Conservation (phyloP, 1,284 basidiomycete species). For the Hymenochaete sp. region DNA sequence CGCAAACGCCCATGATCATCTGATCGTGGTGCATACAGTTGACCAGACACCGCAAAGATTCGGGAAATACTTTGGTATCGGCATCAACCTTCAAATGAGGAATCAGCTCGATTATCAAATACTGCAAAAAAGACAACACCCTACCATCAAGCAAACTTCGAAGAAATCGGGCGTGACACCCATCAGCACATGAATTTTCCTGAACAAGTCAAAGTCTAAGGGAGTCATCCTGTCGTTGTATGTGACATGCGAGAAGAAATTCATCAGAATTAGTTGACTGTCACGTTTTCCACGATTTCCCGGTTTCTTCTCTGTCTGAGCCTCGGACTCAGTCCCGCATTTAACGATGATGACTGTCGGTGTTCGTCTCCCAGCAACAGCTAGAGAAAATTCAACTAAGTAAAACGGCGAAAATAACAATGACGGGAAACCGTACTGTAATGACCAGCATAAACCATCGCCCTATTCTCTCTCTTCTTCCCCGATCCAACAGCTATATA, state of each 20-base stretch:
- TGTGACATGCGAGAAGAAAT: slow-evolving; percentile 97
- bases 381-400: slow-evolving; percentile 29
- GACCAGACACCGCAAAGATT: slow-evolving; percentile 80
- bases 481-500: slow-evolving; percentile 90
- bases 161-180: slow-evolving; percentile 99
- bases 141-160: slow-evolving; percentile 93
- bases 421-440: slow-evolving; percentile 59
- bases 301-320: slow-evolving; percentile 79
- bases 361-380: slow-evolving; percentile 77
- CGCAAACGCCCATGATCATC: slow-evolving; percentile 98
- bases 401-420: slow-evolving; percentile 4
- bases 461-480: slow-evolving; percentile 84
- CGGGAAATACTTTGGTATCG: slow-evolving; percentile 88
- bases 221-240: slow-evolving; percentile 99
- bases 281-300: slow-evolving; percentile 99
- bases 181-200: slow-evolving; percentile 94
- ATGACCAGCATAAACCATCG: slow-evolving; percentile 98
- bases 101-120: slow-evolving; percentile 6
- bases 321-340: slow-evolving; percentile 85
- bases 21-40: slow-evolving; percentile 98
- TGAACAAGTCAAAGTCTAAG: slow-evolving; percentile 96
- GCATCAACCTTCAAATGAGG: slow-evolving; percentile 75
- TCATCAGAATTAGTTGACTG: slow-evolving; percentile 98
- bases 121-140: slow-evolving; percentile 2
- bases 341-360: slow-evolving; percentile 97